Conservation (phyloP, 1,284 basidiomycete genomes). For the Irpex rosettiformis region DNA sequence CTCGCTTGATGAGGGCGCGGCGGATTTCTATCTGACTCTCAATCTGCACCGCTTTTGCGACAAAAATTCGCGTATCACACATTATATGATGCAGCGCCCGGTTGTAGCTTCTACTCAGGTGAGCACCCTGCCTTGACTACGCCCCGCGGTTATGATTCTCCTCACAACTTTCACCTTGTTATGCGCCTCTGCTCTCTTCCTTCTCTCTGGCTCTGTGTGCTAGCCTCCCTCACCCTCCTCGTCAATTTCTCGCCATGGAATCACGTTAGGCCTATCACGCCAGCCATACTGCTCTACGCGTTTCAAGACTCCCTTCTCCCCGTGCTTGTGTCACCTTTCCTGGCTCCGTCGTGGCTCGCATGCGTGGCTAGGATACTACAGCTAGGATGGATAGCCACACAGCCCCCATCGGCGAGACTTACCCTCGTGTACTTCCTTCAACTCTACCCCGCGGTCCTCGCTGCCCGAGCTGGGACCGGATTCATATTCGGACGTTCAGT, state of each 20-base stretch:
- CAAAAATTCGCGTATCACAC: too few relatives aligned
- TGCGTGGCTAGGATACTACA: not conserved
- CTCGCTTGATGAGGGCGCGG: too few relatives aligned
- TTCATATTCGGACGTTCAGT: constrained; percentile 9
- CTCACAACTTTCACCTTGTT: not conserved
- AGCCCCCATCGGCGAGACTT: not conserved
- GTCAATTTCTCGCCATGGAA: not conserved
- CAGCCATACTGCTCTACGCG: constrained; percentile 9
- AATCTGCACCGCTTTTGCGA: too few relatives aligned
- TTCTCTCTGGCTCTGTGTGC: constrained; percentile 4
- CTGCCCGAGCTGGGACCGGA: not conserved
- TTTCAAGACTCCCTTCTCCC: constrained; percentile 7
- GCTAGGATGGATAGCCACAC: constrained; percentile 4
- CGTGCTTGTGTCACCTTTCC: constrained; percentile 8
- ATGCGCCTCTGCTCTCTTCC: not conserved
- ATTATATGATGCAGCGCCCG: too few relatives aligned
- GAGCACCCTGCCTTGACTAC: too few relatives aligned
- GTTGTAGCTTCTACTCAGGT: too few relatives aligned
- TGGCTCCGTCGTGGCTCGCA: not conserved
- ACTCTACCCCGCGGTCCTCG: constrained; percentile 2
- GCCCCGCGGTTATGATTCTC: not conserved
- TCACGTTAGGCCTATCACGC: constrained; percentile 3
- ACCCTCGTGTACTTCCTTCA: constrained; percentile 1
- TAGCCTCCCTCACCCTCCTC: not conserved
- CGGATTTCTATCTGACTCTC: too few relatives aligned